Evolutionary conservation across 441 rosid genomes (phyloP), one percentile per base, ranked within the genome.

Genomic region (Erodium trifolium): DNA sequence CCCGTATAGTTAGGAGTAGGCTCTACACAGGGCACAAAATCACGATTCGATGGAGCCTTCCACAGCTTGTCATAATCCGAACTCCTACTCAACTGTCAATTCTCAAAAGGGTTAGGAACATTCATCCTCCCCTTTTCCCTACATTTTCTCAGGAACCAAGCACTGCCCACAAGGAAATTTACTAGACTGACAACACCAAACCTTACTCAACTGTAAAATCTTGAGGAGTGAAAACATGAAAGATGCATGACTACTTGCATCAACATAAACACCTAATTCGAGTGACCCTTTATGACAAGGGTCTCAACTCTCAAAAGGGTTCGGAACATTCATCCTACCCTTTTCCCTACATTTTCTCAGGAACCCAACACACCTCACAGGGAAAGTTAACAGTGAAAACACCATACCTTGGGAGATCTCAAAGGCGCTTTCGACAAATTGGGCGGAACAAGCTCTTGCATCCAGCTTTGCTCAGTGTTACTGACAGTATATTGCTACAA

Each of bases 211-310:
- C 99, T 94, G 98, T 19, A 88, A 85, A 86, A 76, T 90, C 87
- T 88, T 85, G 87, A 80, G 81, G 86, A 80, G 94, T 89, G 88
- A 88, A 88, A 68, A 9, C 88, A 88, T 77, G 93, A 83, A 86
- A 84, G 88, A 85, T 70, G 80, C 91, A 86, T 84, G 88, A 87
- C 83, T 86, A 73, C 78, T 81, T 68, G 82, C 65, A 72, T 73
- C 27, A 79, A 71, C 23, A 69, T 39, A 13, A 45, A n/a, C 71
- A 74, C 63, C 63, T 49, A 23, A 23, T 23, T 23, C 27, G 27
- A 23, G 27, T 2, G 27, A 23, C 27, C 27, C 27, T 23, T 23
- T 23, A 23, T 2, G 27, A 23, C 27, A 23, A 23, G 27, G 27
- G 27, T 23, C 27, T 23, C 27, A 23, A 23, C 27, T 23, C 27